Evolutionary conservation across 2,329 filamentous ascomycete species (phyloP), one percentile per base, ranked within the genome.

Genomic region (Penicillium sp.): DNA sequence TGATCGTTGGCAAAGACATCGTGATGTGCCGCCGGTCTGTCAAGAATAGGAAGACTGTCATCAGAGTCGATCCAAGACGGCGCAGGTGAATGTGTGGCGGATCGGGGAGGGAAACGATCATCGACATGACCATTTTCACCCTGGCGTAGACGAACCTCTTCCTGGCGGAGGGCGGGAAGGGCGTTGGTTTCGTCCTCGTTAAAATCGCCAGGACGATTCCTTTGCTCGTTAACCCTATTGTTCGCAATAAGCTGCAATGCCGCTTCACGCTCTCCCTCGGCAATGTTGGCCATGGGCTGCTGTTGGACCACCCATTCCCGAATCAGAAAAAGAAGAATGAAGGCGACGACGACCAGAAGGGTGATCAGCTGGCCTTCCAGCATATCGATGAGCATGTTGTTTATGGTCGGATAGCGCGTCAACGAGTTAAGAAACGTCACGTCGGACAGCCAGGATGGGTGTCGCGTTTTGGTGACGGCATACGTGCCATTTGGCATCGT

Each of bases 221-320:
- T 54, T 32, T 52, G 49, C 32, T 61, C 61, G 7, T 65, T 61
- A 18, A 61, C 56, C 25, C 61, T 64, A 51, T 56, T 50, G 18
- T 60, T 72, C 6, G 70, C 70, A 42, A 73, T 67, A 32, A 73
- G 49, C 46, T 75, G 75, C n/a, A 72, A 71, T 6, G 75, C 79
- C 9, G 79, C 82, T 63, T 71, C 75, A 52, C 69, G 76, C 62
- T 66, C 73, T 8, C 65, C 68, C 56, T 71, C 85, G 0, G 83
- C 86, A 75, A 93, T 85, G 62, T 95, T 95, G 59, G 93, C 86
- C 56, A 91, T 86, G 4, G 92, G 93, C 66, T 98, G 93, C 67
- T 98, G 93, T 67, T 98, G 93, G 8, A 98, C 90, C 44, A 98
- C 93, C 80, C 95, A 98, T 72, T 98, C 93, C 41, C 95, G 79